phyloP scores from a whole-genome alignment of 768 basidiomycete species.

The Coprinopsis sp. region DNA sequence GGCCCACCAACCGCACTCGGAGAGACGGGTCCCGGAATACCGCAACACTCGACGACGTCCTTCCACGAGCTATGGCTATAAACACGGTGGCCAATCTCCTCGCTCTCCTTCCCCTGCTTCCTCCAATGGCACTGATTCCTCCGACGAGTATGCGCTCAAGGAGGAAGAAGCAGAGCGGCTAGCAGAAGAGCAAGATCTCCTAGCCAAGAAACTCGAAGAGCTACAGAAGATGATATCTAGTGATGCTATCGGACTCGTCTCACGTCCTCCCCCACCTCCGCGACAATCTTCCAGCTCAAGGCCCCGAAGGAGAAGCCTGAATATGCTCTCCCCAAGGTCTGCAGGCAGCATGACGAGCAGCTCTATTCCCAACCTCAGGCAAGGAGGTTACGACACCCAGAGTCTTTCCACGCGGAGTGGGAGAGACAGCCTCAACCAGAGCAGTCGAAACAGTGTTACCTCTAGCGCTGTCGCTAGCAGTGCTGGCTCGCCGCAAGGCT shows the following conservation, averaged over 20 bases:
- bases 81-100: background rate
- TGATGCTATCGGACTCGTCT: slow-evolving; percentile 68
- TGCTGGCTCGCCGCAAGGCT: slow-evolving; percentile 68
- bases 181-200: slow-evolving; percentile 61
- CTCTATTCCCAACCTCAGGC: slow-evolving; percentile 31
- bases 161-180: slow-evolving; percentile 68
- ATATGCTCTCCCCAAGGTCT: slow-evolving; percentile 33
- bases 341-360: slow-evolving; percentile 29
- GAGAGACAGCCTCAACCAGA: slow-evolving; percentile 73
- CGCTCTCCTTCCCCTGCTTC: slow-evolving; percentile 49
- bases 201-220: slow-evolving; percentile 64
- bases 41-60: no score
- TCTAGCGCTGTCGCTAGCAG: slow-evolving; percentile 42
- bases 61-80: no score
- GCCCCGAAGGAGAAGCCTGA: slow-evolving; percentile 27
- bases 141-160: slow-evolving; percentile 48
- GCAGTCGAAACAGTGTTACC: no score
- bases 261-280: no score
- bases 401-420: slow-evolving; percentile 48
- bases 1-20: slow-evolving; percentile 18
- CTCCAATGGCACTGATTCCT: slow-evolving; percentile 49
- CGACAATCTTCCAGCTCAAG: slow-evolving; percentile 32
- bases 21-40: no score
- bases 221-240: slow-evolving; percentile 70
- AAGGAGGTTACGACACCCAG: no score